phyloP scores from a whole-genome alignment of 441 rosid species.

The Gossypium davidsonii region DNA sequence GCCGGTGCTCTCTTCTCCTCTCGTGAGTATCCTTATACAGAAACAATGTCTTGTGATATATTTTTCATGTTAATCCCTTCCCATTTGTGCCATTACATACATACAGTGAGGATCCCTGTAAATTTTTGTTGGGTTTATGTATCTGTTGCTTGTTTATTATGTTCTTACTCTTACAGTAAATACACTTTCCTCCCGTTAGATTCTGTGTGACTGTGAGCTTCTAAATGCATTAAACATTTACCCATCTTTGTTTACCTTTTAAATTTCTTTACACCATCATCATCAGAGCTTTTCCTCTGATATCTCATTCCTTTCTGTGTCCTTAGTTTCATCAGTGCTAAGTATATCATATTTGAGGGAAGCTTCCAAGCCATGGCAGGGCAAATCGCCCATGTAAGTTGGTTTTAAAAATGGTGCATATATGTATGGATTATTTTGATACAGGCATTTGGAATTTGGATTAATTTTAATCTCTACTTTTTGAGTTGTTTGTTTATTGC shows the following conservation, averaged over 20 bases:
- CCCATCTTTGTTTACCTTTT: not conserved
- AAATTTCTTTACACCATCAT: not conserved
- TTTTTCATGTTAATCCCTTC: conserved; percentile 1
- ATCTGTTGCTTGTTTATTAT: conserved; percentile 17
- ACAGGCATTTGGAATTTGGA: not conserved
- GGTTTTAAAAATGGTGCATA: not conserved
- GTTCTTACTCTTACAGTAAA: conserved; percentile 1
- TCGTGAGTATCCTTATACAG: conserved; percentile 17
- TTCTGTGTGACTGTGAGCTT: conserved; percentile 17
- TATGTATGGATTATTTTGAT: not conserved
- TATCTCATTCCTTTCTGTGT: not conserved
- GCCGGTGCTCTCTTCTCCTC: conserved; percentile 1
- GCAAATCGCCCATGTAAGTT: not conserved
- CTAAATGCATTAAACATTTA: conserved; percentile 17
- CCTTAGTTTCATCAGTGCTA: not conserved
- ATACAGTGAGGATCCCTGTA: conserved; percentile 31
- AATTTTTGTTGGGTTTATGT: conserved; percentile 28
- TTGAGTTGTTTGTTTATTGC: not conserved
- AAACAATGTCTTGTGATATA: conserved; percentile 13
- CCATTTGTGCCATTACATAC: conserved; percentile 21
- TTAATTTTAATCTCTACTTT: not conserved
- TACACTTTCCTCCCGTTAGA: conserved; percentile 9
- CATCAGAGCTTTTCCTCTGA: not conserved
- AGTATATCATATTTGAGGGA: not conserved
- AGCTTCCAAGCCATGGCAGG: not conserved